Conservation (phyloP, 306 rosid species). For the Quercus suber region DNA sequence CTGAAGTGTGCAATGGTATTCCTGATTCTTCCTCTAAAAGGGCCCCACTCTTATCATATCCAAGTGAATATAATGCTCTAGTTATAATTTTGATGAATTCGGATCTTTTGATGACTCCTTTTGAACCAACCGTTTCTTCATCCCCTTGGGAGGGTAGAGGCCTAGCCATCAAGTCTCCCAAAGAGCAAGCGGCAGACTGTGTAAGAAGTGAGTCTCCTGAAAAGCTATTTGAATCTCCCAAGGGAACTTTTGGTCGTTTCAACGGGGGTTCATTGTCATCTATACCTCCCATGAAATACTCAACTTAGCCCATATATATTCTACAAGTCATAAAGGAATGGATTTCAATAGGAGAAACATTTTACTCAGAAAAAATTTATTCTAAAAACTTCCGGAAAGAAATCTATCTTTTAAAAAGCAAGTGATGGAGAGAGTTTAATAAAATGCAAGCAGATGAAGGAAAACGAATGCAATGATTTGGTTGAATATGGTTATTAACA, state of each 20-base stretch:
- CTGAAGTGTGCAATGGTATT: slow-evolving; percentile 12
- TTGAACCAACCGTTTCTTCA: not conserved
- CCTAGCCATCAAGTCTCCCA: slow-evolving; percentile 18
- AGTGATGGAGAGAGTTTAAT: not conserved
- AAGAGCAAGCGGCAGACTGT: slow-evolving; percentile 4
- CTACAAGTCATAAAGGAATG: slow-evolving; percentile 14
- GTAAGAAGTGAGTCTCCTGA: slow-evolving; percentile 3
- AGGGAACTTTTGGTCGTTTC: slow-evolving; percentile 14
- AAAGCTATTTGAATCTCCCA: slow-evolving; percentile 4
- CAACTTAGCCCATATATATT: slow-evolving; percentile 11
- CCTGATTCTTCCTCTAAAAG: slow-evolving; percentile 28
- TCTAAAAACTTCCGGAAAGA: not conserved
- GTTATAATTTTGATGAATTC: slow-evolving; percentile 25
- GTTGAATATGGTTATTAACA: not conserved
- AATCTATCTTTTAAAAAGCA: not conserved
- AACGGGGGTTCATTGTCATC: slow-evolving; percentile 12
- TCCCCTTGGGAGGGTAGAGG: slow-evolving; percentile 17
- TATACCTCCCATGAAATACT: slow-evolving; percentile 25
- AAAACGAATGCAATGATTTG: not conserved
- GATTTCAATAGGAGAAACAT: not conserved
- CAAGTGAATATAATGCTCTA: slow-evolving; percentile 24
- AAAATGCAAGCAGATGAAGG: not conserved
- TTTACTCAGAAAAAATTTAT: not conserved
- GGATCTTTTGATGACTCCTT: slow-evolving; percentile 20
- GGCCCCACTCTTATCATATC: slow-evolving; percentile 23